Evolutionary conservation across 208 protist species (phyloP).

Genomic region (Trypanosomatidae sp.): DNA sequence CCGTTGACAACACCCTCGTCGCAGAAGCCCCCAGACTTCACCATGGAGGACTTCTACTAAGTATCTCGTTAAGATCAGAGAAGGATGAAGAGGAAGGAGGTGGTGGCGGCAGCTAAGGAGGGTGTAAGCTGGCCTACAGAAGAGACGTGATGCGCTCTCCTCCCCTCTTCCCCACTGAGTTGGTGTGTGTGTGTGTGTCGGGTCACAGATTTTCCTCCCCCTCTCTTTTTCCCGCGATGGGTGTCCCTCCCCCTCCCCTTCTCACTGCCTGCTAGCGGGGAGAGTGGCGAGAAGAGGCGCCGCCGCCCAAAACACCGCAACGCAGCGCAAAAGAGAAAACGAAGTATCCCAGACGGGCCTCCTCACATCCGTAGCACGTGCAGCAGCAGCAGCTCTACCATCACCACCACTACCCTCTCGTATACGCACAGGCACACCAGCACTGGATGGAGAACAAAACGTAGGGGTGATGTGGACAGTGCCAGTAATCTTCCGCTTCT

Average conservation of each 20-base stretch:
- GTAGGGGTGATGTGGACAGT: background rate
- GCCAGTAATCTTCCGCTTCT: background rate
- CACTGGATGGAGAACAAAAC: background rate
- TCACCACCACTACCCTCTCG: no score
- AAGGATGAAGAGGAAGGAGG: background rate
- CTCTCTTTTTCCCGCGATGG: background rate
- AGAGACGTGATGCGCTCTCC: background rate
- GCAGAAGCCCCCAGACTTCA: constrained; percentile 32
- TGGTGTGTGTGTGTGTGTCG: background rate
- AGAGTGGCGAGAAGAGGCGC: background rate
- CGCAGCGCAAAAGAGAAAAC: background rate
- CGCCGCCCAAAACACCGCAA: background rate
- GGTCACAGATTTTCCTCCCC: background rate
- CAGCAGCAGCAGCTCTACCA: no score
- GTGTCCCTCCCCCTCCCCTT: background rate
- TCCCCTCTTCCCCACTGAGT: background rate
- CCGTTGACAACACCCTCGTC: background rate
- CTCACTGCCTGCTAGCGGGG: background rate
- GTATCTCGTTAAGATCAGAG: background rate
- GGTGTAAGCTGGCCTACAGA: background rate
- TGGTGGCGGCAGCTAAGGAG: background rate
- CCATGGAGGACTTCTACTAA: constrained; percentile 71
- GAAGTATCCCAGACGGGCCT: no score
- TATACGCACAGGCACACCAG: background rate
- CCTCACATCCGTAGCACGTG: no score